Conservation (phyloP, 495 filamentous ascomycete genomes). For the Pyrenula aspistea region DNA sequence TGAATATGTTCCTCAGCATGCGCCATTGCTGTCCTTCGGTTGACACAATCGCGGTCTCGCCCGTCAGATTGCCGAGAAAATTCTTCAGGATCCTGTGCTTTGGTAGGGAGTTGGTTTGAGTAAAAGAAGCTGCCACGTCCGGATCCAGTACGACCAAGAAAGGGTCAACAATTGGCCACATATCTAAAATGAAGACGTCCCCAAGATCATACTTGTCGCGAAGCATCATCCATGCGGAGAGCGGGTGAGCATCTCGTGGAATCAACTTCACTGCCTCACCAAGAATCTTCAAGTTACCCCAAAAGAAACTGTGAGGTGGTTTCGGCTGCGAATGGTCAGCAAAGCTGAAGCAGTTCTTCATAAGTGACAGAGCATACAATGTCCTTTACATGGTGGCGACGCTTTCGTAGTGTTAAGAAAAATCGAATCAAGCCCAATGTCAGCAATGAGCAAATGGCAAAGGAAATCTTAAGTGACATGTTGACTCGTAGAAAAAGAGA, state of each 20-base stretch:
- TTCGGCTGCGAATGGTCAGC: neutral
- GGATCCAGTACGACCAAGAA: slow-evolving; percentile 6
- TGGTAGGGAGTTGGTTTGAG: slow-evolving; percentile 4
- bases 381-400: neutral
- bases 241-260: neutral
- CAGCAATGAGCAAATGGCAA: neutral
- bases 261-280: neutral
- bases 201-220: slow-evolving; percentile 8
- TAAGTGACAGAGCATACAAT: neutral
- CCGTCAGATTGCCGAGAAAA: slow-evolving; percentile 3
- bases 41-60: slow-evolving; percentile 4
- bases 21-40: slow-evolving; percentile 5
- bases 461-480: neutral
- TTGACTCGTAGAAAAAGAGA: no score
- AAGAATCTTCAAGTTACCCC: neutral
- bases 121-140: slow-evolving; percentile 5
- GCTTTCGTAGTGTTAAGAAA: neutral
- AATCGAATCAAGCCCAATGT: neutral
- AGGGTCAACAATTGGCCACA: slow-evolving; percentile 10
- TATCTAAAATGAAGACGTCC: slow-evolving; percentile 11
- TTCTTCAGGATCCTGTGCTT: slow-evolving; percentile 4
- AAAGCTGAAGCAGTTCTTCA: neutral
- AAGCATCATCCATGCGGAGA: neutral
- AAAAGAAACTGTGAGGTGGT: neutral
- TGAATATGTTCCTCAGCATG: slow-evolving; percentile 1